Base-by-base conservation (phyloP, 495 filamentous ascomycete genomes). In the Aspergillus ostianus region DNA sequence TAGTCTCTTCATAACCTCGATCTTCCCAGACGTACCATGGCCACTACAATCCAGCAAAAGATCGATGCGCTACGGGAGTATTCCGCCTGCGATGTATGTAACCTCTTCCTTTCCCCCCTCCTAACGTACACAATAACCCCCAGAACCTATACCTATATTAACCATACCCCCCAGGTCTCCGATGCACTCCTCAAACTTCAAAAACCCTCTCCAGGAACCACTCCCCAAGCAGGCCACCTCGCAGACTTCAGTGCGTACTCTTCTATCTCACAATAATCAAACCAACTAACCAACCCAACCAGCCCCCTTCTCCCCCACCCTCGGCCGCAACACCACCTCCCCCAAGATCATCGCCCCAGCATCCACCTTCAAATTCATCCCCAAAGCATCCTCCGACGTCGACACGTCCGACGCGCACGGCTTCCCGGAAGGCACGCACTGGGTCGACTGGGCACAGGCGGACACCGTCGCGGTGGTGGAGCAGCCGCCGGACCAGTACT, bases 111-210 rank as follows among this genome's bases (percentile, higher is more conserved):
- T 32, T 15, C 50, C 32, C n/a, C 26, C 7, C 20, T 47, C 19
- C 17, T 6, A 30, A 27, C 7, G 30, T 41, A 4, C 44, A 50
- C 17, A 19, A 9, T 45, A 51, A 47, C 8, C 36, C 47, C 51
- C 46, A 50, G 51, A 45, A 56, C n/a, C 10, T 3, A 17, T 12
- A 57, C 49, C 32, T 27, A 45, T 32, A 27, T 21, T 46, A 52
- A 51, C 54, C 17, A n/a, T 23, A 56, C 29, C 21, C 15, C 15
- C 4, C 51, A 87, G 77, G 76, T 89, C 56, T 86, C 85, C 47
- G 86, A 89, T 64, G 85, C 84, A 2, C 77, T 89, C 0, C 72
- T 86, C 30, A 85, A 83, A 59, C 72, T 89, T 23, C 80, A 85
- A 51, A 80, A 82, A 21, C 73, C 77, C 1, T 73, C 69, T 7